Evolutionary conservation across 108 stramenopile species (phyloP).

Genomic region (Skeletonema grethae): DNA sequence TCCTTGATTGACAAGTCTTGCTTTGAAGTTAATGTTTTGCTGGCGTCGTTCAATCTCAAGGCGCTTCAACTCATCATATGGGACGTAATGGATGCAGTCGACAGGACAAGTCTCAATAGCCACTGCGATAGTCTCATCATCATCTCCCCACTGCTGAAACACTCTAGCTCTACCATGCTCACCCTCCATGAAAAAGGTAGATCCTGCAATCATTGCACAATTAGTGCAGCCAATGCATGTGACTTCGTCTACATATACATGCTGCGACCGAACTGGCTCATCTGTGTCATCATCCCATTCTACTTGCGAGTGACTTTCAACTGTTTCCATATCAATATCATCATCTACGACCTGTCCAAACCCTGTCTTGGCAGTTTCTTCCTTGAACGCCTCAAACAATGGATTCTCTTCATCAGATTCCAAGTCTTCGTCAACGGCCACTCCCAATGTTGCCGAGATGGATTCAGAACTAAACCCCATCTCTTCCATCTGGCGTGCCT

Average conservation of each 20-base stretch:
- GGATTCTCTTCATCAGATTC: conserved; percentile 60
- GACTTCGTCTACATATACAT: conserved; percentile 93
- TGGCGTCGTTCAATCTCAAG: conserved; percentile 84
- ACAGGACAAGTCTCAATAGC: conserved; percentile 94
- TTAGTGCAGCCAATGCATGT: conserved; percentile 92
- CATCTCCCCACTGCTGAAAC: conserved; percentile 93
- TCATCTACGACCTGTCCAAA: conserved; percentile 55
- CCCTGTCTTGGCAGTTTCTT: conserved; percentile 52
- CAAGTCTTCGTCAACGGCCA: conserved; percentile 62
- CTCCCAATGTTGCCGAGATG: conserved; percentile 65
- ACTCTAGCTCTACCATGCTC: conserved; percentile 90
- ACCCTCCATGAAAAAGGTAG: conserved; percentile 92
- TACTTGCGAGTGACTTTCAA: conserved; percentile 75
- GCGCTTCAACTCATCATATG: conserved; percentile 78
- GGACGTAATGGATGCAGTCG: conserved; percentile 92
- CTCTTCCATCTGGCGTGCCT: conserved; percentile 84
- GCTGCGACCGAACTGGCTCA: conserved; percentile 75
- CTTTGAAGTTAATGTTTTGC: conserved; percentile 91
- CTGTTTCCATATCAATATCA: conserved; percentile 59
- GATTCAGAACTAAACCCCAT: conserved; percentile 71
- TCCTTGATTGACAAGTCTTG: conserved; percentile 77
- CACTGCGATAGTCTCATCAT: conserved; percentile 78
- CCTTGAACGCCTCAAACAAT: conserved; percentile 59
- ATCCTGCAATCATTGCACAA: conserved; percentile 88
- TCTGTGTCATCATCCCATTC: conserved; percentile 70